Base-by-base conservation (phyloP, 139 green algal genomes). In the Coelastrella sp. region DNA sequence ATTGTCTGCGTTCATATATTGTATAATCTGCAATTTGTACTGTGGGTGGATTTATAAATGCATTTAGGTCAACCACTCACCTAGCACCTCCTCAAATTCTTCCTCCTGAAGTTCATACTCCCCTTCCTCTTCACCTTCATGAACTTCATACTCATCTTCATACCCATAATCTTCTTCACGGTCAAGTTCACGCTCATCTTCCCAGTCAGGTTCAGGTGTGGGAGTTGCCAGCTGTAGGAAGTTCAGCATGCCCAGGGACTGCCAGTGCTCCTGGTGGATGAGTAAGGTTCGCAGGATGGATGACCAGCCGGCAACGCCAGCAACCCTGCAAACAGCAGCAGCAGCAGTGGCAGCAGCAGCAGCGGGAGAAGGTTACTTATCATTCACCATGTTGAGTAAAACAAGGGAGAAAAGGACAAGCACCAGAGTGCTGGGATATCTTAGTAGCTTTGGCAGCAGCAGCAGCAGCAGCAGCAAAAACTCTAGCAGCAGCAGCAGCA, bases 241-340 rank as follows among this genome's bases (percentile, higher is more conserved):
- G 22, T 85, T 82, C 4, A 87, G 49, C 87, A 81, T 70, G 49
- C 78, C 78, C 35, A 91, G 78, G 35, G 61, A 60, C 63, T 78
- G 61, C 84, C 84, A 92, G 76, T 91, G 82, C 73, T 90, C 27
- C 78, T 89, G 86, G 60, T 92, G 90, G 17, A 87, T 79, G 25
- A 84, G 60, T 19, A 92, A 35, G 8, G 84, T 84, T 0, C 86
- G 27, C 49, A 87, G 58, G 10, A 92, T 73, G 56, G 35, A 65
- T n/a, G 57, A 65, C 87, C 87, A 91, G 35, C 87, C 87, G 15
- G 70, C 57, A 6, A 86, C 57, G 10, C 78, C 70, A 56, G 87
- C 76, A 70, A 9, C 25, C 49, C 87, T 91, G 78, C n/a, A 24
- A 65, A 7, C 14, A 58, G 15, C 17, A 20, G 65, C 68, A 82